Percentiles rank a stretch among this genome's conserved stretches.
These are phyloP conservation scores for Dothideomycetidae sp. DNA, from an alignment of 2,329 filamentous ascomycete genomes.

Conservation along the genomic window DNA sequence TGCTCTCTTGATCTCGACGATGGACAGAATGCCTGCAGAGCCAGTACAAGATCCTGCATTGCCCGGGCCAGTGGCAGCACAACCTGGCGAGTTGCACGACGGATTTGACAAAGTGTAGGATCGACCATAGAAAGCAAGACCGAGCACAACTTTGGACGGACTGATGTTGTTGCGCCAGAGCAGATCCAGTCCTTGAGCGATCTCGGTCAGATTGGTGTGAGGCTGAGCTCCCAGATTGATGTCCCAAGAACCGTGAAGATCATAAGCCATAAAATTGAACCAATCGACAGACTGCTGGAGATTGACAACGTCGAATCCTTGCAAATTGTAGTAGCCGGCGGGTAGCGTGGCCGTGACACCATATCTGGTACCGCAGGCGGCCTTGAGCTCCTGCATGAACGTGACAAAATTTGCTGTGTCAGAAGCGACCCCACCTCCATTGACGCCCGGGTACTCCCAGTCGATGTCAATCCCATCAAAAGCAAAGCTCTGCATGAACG, in stretches of 20 bases:
- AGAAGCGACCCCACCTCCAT: too few species aligned
- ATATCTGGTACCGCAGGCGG: conserved; percentile 19
- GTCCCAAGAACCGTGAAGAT: conserved; percentile 32
- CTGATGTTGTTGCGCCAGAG: conserved; percentile 33
- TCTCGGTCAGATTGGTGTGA: conserved; percentile 37
- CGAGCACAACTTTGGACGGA: conserved; percentile 28
- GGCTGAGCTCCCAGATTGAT: conserved; percentile 23
- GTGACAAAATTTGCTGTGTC: too few species aligned
- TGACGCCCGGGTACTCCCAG: too few species aligned
- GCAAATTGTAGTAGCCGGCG: conserved; percentile 13
- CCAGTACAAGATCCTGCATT: conserved; percentile 20
- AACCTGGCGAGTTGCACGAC: conserved; percentile 13
- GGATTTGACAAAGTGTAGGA: conserved; percentile 19
- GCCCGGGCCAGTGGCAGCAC: conserved; percentile 14
- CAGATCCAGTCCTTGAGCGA: conserved; percentile 28
- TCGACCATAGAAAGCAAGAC: conserved; percentile 31
- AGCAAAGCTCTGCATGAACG: conserved; percentile 29
- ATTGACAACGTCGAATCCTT: conserved; percentile 11
- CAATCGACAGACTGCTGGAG: conserved; percentile 11
- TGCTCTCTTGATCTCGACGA: conserved; percentile 25
- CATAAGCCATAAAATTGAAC: conserved; percentile 33
- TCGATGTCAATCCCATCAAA: conserved; percentile 37
- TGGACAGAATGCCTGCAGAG: conserved; percentile 22
- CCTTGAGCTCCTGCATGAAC: conserved; percentile 11
- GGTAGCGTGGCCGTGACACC: conserved; percentile 28